These are phyloP conservation scores for Citrullus mucosospermus DNA, from an alignment of 306 rosid species.

Conservation along the genomic window DNA sequence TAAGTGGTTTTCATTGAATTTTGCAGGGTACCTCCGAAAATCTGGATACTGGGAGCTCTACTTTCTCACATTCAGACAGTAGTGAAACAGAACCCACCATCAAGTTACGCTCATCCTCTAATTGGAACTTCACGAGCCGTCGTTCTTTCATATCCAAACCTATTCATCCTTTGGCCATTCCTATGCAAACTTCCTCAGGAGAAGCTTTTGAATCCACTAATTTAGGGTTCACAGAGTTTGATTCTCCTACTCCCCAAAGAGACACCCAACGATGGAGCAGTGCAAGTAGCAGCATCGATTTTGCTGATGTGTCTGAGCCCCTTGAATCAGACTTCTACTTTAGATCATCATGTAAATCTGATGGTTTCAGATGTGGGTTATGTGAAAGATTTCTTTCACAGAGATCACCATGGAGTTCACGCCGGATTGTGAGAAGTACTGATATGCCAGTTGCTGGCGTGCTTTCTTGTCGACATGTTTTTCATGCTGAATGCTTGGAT, in stretches of 20 bases:
- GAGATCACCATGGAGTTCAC: slow-evolving; percentile 81
- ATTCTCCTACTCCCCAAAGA: slow-evolving; percentile 39
- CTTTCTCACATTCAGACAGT: slow-evolving; percentile 53
- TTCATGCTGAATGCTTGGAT: slow-evolving; percentile 86
- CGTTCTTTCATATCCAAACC: slow-evolving; percentile 80
- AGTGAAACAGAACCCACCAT: slow-evolving; percentile 52
- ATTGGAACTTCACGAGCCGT: slow-evolving; percentile 36
- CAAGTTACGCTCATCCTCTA: slow-evolving; percentile 42
- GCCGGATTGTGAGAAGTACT: slow-evolving; percentile 71
- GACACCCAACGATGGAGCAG: slow-evolving; percentile 60
- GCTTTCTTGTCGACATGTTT: slow-evolving; percentile 68
- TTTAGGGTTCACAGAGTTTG: slow-evolving; percentile 37
- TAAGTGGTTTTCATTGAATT: slow-evolving; percentile 9
- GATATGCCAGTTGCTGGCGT: slow-evolving; percentile 82
- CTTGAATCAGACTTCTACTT: slow-evolving; percentile 46
- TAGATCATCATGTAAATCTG: slow-evolving; percentile 20
- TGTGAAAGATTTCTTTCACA: slow-evolving; percentile 70
- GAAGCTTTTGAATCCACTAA: slow-evolving; percentile 36
- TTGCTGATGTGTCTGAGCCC: slow-evolving; percentile 55
- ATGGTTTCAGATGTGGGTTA: slow-evolving; percentile 53
- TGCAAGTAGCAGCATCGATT: slow-evolving; percentile 68
- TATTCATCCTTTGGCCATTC: slow-evolving; percentile 57
- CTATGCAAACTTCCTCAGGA: slow-evolving; percentile 30
- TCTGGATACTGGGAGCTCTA: slow-evolving; percentile 37
- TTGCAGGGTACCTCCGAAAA: slow-evolving; percentile 69